A percentile compares a stretch with the other conserved stretches of the same genome.
Conservation (phyloP, 163 green algal species). For the Scenedesmus sp. region DNA sequence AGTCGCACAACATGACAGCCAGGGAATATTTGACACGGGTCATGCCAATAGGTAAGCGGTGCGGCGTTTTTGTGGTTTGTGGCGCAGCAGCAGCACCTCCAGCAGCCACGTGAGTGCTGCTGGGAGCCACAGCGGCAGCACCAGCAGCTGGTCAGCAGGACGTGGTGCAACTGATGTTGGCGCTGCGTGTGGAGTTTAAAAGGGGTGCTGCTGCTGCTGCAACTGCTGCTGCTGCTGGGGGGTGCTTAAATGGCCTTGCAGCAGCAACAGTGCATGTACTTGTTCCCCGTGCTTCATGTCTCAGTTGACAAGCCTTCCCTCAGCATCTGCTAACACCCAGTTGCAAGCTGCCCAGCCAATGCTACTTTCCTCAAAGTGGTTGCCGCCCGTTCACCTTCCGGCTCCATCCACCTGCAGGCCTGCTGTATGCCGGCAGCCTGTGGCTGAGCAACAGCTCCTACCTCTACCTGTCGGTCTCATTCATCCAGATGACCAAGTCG, state of each 20-base stretch:
- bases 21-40: conserved; percentile 84
- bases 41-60: conserved; percentile 83
- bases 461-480: conserved; percentile 92
- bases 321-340: neutral
- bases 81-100: too few species aligned
- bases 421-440: conserved; percentile 88
- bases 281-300: too few species aligned
- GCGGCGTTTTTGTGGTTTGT: too few species aligned
- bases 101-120: neutral
- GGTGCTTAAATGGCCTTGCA: neutral
- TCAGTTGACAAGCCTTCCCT: neutral
- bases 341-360: neutral
- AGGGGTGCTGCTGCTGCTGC: conserved; percentile 44
- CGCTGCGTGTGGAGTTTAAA: neutral
- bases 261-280: neutral
- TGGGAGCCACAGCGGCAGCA: neutral
- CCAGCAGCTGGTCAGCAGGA: neutral
- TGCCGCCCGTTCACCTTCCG: neutral
- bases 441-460: conserved; percentile 94
- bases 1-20: conserved; percentile 79
- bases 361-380: neutral
- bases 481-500: conserved; percentile 96
- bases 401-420: conserved; percentile 53
- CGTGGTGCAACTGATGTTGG: conserved; percentile 10
- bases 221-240: neutral